Evolutionary conservation across 164 flowering plant species (phyloP).

Genomic region (Liriodendron chinense): DNA sequence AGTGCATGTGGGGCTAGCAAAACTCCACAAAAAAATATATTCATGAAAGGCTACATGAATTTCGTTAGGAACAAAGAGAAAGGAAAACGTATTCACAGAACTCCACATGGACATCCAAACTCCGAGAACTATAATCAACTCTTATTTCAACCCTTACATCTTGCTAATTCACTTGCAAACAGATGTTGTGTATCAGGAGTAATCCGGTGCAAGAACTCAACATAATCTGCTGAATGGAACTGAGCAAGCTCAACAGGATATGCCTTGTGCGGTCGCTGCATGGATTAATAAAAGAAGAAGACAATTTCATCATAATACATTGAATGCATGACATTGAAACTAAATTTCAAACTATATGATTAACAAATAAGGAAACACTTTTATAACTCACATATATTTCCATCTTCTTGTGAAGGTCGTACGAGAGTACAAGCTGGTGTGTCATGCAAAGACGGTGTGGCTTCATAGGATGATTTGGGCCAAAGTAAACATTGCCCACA

Average conservation of each 20-base stretch:
- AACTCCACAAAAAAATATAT: no score
- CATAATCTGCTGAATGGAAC: conserved; percentile 93
- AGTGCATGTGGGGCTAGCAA: no score
- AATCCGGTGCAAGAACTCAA: conserved; percentile 86
- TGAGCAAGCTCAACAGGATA: conserved; percentile 97
- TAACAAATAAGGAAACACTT: background rate
- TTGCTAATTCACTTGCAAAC: conserved; percentile 62
- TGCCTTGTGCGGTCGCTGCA: conserved; percentile 97
- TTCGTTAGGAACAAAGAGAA: no score
- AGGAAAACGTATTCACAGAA: no score
- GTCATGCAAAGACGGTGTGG: conserved; percentile 99
- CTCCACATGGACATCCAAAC: no score
- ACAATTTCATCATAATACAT: background rate
- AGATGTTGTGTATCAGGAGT: conserved; percentile 73
- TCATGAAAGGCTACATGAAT: no score
- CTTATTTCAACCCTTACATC: conserved; percentile 45
- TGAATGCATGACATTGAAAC: background rate
- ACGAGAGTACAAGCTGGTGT: conserved; percentile 90
- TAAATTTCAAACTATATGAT: background rate
- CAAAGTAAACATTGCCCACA: conserved; percentile 93
- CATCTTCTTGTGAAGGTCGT: conserved; percentile 94
- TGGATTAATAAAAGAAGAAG: background rate
- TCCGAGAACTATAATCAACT: no score
- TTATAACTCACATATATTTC: conserved; percentile 75
- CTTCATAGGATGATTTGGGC: conserved; percentile 99